Base-by-base conservation (phyloP, 139 green algal genomes). In the Yamagishiella unicocca region DNA sequence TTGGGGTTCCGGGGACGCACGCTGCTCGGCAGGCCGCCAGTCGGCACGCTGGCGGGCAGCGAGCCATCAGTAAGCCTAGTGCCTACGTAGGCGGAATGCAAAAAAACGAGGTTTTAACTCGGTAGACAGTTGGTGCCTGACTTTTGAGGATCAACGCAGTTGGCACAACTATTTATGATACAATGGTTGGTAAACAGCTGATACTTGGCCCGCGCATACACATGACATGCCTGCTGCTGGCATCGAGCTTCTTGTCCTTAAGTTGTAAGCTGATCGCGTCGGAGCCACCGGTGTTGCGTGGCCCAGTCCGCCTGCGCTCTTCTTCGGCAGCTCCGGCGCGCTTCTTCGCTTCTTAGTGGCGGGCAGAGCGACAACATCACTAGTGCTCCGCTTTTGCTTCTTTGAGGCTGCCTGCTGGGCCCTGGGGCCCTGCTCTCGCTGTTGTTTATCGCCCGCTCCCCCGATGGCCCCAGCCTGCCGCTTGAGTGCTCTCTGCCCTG, bases 271-370 rank as follows among this genome's bases (percentile, higher is more conserved):
- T 22, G 42, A 42, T 42, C 37, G 72, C 45, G 38, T 12, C 3
- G 43, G 43, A 29, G 72, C 72, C 0, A 80, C 72, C 22, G 74
- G 74, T n/a, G 74, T 82, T n/a, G 74, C 74, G 24, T 82, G 46
- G 19, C 46, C 74, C 29, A 2, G 1, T 8, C 27, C n/a, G 4
- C 43, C 42, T 25, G 46, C 31, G n/a, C n/a, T n/a, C n/a, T n/a
- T n/a, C 31, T 82, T 82, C 17, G 74, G 74, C 17, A 67, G 31
- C 74, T 82, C 74, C 31, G 74, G 46, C 29, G 74, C 46, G 2
- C 46, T 67, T 14, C 74, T 45, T 50, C 74, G 29, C 74, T 80
- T 80, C 72, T 80, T 80, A 24, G 72, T n/a, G 9, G 50, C 74
- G 45, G 74, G 74, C 8, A 29, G 19, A n/a, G n/a, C 46, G 25